Conservation (phyloP, 2,329 filamentous ascomycete genomes). For the Diaporthe vaccinii region DNA sequence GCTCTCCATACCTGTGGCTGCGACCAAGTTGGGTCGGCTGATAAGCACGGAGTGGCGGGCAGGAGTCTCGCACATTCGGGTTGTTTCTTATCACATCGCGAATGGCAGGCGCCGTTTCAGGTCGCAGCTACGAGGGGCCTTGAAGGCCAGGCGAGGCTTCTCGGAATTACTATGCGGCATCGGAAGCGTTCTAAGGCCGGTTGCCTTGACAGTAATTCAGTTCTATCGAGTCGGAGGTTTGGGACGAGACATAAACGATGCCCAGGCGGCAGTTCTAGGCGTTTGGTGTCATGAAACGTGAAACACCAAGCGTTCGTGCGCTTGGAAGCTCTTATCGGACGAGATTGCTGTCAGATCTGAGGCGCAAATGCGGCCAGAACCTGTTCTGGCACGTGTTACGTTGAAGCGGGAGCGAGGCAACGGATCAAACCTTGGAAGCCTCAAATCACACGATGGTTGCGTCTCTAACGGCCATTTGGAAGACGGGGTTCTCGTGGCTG, state of each 20-base stretch:
- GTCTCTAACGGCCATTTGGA: no score
- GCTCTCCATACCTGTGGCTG: not conserved
- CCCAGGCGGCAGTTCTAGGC: conserved; percentile 29
- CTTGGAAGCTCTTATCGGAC: not conserved
- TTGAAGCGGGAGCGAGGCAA: not conserved
- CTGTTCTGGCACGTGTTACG: not conserved
- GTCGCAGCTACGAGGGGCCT: not conserved
- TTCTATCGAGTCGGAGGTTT: not conserved
- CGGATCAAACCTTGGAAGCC: conserved; percentile 9
- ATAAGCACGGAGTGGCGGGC: not conserved
- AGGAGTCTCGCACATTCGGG: not conserved
- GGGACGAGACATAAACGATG: conserved; percentile 22
- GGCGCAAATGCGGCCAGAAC: not conserved
- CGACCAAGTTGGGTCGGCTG: not conserved
- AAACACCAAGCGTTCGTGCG: conserved; percentile 20
- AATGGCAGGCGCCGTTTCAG: conserved; percentile 18
- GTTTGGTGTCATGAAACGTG: conserved; percentile 24
- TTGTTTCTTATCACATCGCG: not conserved
- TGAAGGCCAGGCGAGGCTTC: not conserved
- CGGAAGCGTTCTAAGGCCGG: not conserved
- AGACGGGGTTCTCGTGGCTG: not conserved
- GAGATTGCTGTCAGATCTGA: conserved; percentile 9
- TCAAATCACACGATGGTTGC: not conserved
- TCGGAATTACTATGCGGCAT: not conserved
- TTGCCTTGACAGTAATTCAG: not conserved